Percentiles rank a stretch among this genome's conserved stretches.
These are phyloP conservation scores for Lunularia cruciata DNA, from an alignment of 225 moss, liverwort and hornwort species.

Conservation along the genomic window DNA sequence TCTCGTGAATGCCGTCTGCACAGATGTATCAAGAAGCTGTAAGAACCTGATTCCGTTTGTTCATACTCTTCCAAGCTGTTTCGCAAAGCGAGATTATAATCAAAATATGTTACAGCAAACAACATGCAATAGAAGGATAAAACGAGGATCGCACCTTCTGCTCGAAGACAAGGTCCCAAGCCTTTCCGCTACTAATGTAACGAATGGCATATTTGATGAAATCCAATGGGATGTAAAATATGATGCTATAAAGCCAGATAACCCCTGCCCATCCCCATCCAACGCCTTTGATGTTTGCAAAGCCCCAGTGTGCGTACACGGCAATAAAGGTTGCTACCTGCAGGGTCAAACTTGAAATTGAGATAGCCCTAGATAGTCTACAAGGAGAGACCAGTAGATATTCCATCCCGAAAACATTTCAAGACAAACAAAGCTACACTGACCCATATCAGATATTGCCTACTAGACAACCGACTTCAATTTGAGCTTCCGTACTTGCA, in stretches of 20 bases:
- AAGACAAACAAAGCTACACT: background rate
- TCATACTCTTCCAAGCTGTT: background rate
- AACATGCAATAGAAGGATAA: background rate
- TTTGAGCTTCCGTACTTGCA: no score
- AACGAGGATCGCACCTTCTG: slow-evolving; percentile 7
- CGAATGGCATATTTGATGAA: slow-evolving; percentile 59
- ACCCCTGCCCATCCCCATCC: slow-evolving; percentile 73
- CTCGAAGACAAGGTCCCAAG: slow-evolving; percentile 56
- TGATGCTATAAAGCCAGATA: slow-evolving; percentile 53
- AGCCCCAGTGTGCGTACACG: slow-evolving; percentile 54
- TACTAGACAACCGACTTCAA: background rate
- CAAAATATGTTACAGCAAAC: no score
- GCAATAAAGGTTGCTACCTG: slow-evolving; percentile 65
- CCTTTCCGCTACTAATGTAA: slow-evolving; percentile 64
- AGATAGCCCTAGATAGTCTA: no score
- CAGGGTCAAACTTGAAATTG: background rate
- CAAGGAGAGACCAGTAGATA: no score
- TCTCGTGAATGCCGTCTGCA: slow-evolving; percentile 64
- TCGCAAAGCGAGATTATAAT: background rate
- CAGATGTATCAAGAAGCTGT: background rate
- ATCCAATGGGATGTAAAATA: slow-evolving; percentile 57
- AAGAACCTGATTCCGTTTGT: background rate
- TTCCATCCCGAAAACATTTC: no score
- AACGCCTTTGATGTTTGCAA: slow-evolving; percentile 53
- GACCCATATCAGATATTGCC: background rate